These are phyloP conservation scores for Talinum fruticosum DNA, from an alignment of 148 eudicot species.

Conservation along the genomic window DNA sequence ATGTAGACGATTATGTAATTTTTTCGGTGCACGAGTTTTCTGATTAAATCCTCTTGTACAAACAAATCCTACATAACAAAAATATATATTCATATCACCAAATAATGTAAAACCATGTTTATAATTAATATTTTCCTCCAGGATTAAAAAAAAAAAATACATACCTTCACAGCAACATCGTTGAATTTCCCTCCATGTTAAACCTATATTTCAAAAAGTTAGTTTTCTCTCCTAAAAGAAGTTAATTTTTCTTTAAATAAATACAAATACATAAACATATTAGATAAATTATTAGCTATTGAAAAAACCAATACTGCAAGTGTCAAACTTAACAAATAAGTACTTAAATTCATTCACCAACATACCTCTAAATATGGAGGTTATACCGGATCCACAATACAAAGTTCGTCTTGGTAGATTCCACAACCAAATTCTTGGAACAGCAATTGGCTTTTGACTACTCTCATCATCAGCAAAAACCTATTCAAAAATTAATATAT, in stretches of 20 bases:
- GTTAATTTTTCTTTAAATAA: background rate
- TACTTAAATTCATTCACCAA: background rate
- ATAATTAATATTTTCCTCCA: no score
- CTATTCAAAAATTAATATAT: constrained; percentile 17
- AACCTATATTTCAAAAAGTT: constrained; percentile 33
- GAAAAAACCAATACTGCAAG: no score
- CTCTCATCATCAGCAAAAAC: constrained; percentile 67
- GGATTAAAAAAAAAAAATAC: background rate
- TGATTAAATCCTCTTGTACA: constrained; percentile 48
- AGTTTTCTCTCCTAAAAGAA: no score
- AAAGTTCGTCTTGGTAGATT: constrained; percentile 33
- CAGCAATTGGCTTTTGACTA: constrained; percentile 31
- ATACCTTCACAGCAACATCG: constrained; percentile 48
- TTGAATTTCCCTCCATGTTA: constrained; percentile 27
- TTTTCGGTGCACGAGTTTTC: constrained; percentile 35
- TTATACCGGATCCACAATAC: constrained; percentile 44
- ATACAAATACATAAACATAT: no score
- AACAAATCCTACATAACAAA: constrained; percentile 36
- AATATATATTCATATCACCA: background rate
- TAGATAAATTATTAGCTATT: no score
- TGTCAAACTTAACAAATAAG: background rate
- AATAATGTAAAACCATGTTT: no score
- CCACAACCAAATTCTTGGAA: constrained; percentile 42
- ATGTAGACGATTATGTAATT: constrained; percentile 27
- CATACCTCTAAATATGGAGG: constrained; percentile 50